Evolutionary conservation across 495 filamentous ascomycete genomes (phyloP).

Genomic region (Peziza echinospora): DNA sequence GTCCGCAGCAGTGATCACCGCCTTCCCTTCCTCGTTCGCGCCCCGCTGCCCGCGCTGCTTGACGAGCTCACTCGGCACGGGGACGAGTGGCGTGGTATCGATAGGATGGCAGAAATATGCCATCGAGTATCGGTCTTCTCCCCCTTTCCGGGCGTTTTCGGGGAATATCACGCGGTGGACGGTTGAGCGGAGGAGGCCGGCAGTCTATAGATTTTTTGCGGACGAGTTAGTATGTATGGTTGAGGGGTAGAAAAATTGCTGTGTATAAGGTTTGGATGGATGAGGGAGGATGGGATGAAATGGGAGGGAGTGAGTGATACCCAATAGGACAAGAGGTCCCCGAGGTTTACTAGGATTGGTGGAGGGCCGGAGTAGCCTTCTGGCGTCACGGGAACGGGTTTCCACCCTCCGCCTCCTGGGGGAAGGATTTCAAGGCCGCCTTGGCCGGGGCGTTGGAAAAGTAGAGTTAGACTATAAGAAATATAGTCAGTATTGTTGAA

Average conservation of each 20-base stretch:
- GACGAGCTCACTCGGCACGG: constrained; percentile 51
- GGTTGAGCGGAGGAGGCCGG: constrained; percentile 60
- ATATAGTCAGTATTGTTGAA: too few relatives aligned
- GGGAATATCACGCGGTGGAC: constrained; percentile 80
- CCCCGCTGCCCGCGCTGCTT: constrained; percentile 19
- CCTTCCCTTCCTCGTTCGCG: constrained; percentile 26
- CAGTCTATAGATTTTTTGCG: constrained; percentile 30
- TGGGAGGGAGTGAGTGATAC: neutral
- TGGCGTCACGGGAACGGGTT: constrained; percentile 38
- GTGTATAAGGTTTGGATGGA: too few relatives aligned
- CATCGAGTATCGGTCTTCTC: constrained; percentile 64
- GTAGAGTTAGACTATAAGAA: constrained; percentile 37
- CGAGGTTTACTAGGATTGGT: constrained; percentile 76
- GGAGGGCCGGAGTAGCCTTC: constrained; percentile 8
- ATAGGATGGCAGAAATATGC: constrained; percentile 84
- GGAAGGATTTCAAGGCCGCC: constrained; percentile 71
- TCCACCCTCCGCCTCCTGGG: constrained; percentile 31
- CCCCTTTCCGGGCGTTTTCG: constrained; percentile 18
- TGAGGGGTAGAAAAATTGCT: too few relatives aligned
- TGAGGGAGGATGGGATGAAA: too few relatives aligned
- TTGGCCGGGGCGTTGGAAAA: constrained; percentile 62
- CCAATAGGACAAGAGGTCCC: constrained; percentile 73
- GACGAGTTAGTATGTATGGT: neutral
- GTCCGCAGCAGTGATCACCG: constrained; percentile 57
- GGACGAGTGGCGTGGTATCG: constrained; percentile 41